Conservation (phyloP, 164 flowering plant species). For the Vitis amurensis region DNA sequence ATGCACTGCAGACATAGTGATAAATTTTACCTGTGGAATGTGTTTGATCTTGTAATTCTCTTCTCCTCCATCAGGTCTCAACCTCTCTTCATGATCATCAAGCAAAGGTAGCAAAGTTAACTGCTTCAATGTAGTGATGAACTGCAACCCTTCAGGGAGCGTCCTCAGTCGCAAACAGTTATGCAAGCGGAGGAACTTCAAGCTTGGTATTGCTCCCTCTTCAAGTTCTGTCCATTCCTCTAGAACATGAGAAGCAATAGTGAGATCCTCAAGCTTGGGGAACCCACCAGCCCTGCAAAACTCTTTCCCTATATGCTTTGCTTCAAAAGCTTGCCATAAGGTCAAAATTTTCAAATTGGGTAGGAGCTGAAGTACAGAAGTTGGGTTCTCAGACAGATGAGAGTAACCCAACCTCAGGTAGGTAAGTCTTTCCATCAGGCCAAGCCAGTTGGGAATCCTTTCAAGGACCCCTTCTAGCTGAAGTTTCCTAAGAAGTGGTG, state of each 20-base stretch:
- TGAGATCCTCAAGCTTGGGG: conserved; percentile 26
- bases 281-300: conserved; percentile 27
- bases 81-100: conserved; percentile 26
- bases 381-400: conserved; percentile 22
- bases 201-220: conserved; percentile 28
- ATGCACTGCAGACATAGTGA: conserved; percentile 10
- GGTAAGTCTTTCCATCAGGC: conserved; percentile 18
- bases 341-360: conserved; percentile 23
- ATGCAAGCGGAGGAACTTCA: conserved; percentile 17
- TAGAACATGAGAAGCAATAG: conserved; percentile 22
- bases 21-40: conserved; percentile 19
- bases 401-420: conserved; percentile 26
- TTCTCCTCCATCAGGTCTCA: conserved; percentile 22
- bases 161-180: conserved; percentile 25
- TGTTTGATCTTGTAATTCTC: conserved; percentile 32
- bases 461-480: conserved; percentile 21
- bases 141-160: conserved; percentile 35
- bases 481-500: conserved; percentile 27
- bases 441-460: conserved; percentile 25
- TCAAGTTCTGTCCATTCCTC: conserved; percentile 34
- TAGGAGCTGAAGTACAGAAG: conserved; percentile 19
- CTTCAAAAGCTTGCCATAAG: conserved; percentile 32
- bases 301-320: conserved; percentile 23
- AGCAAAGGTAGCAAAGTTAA: conserved; percentile 30
- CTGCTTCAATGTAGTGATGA: conserved; percentile 19